These are phyloP conservation scores for Luffa acutangula DNA, from an alignment of 306 rosid genomes.

Conservation along the genomic window DNA sequence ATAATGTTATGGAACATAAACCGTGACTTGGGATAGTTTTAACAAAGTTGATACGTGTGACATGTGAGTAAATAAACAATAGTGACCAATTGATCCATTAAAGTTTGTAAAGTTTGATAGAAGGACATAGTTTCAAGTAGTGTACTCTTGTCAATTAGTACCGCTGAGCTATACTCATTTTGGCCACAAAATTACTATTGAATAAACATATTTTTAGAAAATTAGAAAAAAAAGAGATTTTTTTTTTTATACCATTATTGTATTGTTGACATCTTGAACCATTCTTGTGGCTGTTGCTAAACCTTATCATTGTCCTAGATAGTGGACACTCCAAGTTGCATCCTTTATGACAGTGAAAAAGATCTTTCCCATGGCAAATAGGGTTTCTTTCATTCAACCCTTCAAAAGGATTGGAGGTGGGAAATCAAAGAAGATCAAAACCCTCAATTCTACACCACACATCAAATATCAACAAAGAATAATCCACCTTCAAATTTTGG, in stretches of 20 bases:
- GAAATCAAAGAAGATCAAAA: not conserved
- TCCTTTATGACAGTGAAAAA: not conserved
- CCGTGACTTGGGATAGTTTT: too few relatives aligned
- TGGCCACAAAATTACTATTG: too few relatives aligned
- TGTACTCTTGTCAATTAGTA: too few relatives aligned
- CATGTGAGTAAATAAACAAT: too few relatives aligned
- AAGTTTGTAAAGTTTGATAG: too few relatives aligned
- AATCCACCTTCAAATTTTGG: not conserved
- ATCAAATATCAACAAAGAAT: not conserved
- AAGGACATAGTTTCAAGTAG: too few relatives aligned
- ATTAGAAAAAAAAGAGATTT: not conserved
- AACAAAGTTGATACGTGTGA: too few relatives aligned
- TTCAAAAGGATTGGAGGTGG: not conserved
- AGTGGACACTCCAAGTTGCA: not conserved
- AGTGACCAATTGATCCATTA: too few relatives aligned
- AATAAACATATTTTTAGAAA: not conserved
- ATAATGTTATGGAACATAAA: too few relatives aligned
- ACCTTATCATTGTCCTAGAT: not conserved
- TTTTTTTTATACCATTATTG: not conserved
- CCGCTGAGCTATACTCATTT: too few relatives aligned
- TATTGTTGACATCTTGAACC: not conserved
- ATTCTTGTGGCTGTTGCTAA: not conserved
- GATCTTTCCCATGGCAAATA: not conserved
- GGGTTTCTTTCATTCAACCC: not conserved
- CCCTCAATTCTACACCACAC: not conserved